A percentile compares a stretch with the other conserved stretches of the same genome.
Evolutionary conservation across 805 yeast genomes (phyloP).

Genomic region (Alloascoidea africana): DNA sequence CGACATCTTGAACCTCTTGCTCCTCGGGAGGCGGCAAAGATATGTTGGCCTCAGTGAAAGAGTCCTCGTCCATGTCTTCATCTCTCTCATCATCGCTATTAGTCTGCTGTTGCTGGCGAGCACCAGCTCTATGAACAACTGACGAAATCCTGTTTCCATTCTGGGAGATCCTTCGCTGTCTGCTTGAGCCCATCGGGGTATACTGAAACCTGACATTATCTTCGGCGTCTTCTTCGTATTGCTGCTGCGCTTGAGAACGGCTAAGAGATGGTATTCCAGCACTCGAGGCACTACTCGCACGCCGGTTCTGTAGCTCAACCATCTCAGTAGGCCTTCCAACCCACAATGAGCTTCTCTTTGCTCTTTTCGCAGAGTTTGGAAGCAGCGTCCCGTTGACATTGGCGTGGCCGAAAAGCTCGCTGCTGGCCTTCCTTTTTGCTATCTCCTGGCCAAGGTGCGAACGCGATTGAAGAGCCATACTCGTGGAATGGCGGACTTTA

Average conservation of each 20-base stretch:
- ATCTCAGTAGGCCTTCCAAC: too few relatives aligned
- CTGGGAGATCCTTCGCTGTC: not conserved
- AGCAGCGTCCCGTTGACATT: not conserved
- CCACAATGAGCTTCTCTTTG: not conserved
- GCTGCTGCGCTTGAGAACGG: too few relatives aligned
- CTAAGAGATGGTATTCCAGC: too few relatives aligned
- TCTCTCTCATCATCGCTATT: too few relatives aligned
- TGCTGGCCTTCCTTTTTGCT: not conserved
- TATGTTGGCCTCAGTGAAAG: not conserved
- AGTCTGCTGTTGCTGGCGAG: too few relatives aligned
- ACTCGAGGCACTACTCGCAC: too few relatives aligned
- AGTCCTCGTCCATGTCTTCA: not conserved
- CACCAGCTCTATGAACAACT: not conserved
- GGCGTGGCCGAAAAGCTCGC: conserved; percentile 1
- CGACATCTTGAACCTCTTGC: not conserved
- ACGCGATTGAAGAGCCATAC: too few relatives aligned
- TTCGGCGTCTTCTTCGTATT: not conserved
- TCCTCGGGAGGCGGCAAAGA: not conserved
- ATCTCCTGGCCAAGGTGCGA: not conserved
- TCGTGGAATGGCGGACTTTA: conserved; percentile 1
- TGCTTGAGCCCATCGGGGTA: not conserved
- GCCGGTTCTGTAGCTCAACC: not conserved
- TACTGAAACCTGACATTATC: not conserved
- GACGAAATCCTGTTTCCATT: not conserved
- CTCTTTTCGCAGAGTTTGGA: not conserved